Base-by-base conservation (phyloP, 345 rosid species). In the Odontarrhena argentea region DNA sequence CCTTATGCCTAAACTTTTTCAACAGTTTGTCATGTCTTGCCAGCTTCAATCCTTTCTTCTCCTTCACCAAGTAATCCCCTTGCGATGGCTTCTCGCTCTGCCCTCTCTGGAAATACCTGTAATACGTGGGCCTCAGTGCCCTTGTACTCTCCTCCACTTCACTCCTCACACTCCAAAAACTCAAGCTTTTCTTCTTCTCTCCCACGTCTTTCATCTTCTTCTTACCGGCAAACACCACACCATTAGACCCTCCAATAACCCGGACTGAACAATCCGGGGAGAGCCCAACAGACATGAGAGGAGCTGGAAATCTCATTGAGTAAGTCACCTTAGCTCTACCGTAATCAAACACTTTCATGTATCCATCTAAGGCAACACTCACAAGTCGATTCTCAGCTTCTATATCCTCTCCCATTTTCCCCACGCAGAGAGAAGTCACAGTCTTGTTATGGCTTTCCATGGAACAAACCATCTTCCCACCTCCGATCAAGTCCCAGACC, bases 381-480 rank as follows among this genome's bases (percentile, higher is more conserved):
- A 87, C 66, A 52, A 94, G 79, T 55, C 97, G 81, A 73, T 79
- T 61, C 74, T 87, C 80, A 0, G 63, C 61, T 2, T n/a, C 60
- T 26, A 82, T 87, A 11, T 70, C 85, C 2, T 68, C 79, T 58
- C 82, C 81, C 59, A 82, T 36, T 36, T 76, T 84, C 32, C 91
- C 96, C 0, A 82, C 80, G 54, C 85, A 85, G 30, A 94, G 69
- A 3, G 89, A 85, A 0, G 97, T 94, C 2, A 94, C 96, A 3
- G 95, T 89, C 84, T 89, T 91, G 83, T 91, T 94, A 60, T 94
- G 99, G 70, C 87, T 91, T 74, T 91, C 97, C 96, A 93, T 84
- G 0, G 96, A 82, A 70, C 82, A 76, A 51, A 87, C 83, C 92
- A 88, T 34, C 76, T 69, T 88, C 55, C 96, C 97, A 24, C 97